Percentiles rank a stretch among this genome's conserved stretches.
Evolutionary conservation across 495 filamentous ascomycete species (phyloP).

Genomic region (Choiromyces venosus): DNA sequence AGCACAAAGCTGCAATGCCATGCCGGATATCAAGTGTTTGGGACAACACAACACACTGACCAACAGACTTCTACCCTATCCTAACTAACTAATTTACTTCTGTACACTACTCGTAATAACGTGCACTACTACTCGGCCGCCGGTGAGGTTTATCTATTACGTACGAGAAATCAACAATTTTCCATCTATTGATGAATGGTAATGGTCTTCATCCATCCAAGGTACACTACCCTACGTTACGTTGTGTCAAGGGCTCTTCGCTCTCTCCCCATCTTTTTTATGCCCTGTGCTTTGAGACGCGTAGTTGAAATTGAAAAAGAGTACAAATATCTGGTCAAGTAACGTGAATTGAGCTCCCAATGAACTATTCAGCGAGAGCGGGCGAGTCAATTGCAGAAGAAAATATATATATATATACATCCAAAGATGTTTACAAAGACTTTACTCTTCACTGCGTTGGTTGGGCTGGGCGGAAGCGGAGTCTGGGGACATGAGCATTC

Average conservation of each 20-base stretch:
- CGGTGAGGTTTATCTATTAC: not conserved
- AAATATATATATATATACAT: not conserved
- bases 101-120: not conserved
- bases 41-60: not conserved
- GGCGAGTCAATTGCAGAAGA: not conserved
- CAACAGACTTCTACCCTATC: not conserved
- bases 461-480: not conserved
- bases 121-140: not conserved
- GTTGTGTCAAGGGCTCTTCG: not conserved
- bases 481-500: slow-evolving; percentile 30
- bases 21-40: not conserved
- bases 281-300: not conserved
- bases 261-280: not conserved
- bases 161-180: not conserved
- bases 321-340: not conserved
- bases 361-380: not conserved
- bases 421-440: slow-evolving; percentile 21
- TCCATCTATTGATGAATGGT: not conserved
- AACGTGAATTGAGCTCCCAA: not conserved
- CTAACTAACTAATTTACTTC: too few species aligned
- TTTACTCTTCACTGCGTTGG: slow-evolving; percentile 21
- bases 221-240: not conserved
- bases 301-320: not conserved
- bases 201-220: not conserved
- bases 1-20: not conserved